Conservation (phyloP, 2,329 filamentous ascomycete genomes). For the Monosporascus sp. region DNA sequence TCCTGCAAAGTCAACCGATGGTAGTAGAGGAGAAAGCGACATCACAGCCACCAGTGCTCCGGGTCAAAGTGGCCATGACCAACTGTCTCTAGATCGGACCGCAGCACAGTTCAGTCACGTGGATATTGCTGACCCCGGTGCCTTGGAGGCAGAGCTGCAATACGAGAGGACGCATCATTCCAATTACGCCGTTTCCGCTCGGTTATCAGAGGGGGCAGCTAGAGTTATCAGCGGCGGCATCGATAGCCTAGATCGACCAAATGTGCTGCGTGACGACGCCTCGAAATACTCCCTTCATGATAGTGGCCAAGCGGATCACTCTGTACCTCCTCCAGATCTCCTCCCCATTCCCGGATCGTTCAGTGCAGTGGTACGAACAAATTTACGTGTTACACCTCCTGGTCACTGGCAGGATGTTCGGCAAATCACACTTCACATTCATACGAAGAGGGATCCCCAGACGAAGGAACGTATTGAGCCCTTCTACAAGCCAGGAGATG, state of each 20-base stretch:
- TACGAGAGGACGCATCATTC: conserved; percentile 11
- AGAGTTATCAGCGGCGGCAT: conserved; percentile 11
- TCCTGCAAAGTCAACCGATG: not conserved
- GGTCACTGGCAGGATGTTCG: conserved; percentile 94
- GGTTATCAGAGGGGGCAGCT: conserved; percentile 18
- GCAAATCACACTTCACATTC: conserved; percentile 58
- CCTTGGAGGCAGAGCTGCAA: conserved; percentile 15
- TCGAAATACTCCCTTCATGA: conserved; percentile 28
- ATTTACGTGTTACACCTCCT: conserved; percentile 66
- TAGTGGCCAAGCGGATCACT: not conserved
- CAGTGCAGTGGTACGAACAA: conserved; percentile 55
- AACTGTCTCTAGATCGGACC: conserved; percentile 15
- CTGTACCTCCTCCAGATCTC: conserved; percentile 25
- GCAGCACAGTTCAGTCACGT: conserved; percentile 24
- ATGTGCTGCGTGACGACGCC: conserved; percentile 30
- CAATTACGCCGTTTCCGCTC: conserved; percentile 14
- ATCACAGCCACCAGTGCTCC: not conserved
- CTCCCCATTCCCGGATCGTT: conserved; percentile 55
- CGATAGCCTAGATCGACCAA: conserved; percentile 29
- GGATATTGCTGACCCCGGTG: conserved; percentile 12
- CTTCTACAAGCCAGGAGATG: conserved; percentile 65
- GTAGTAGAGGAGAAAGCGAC: conserved; percentile 1
- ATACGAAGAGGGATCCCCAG: conserved; percentile 3
- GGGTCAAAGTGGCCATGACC: conserved; percentile 1
- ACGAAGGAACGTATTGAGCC: conserved; percentile 24